These are phyloP conservation scores for Scutellaria baicalensis DNA, from an alignment of 257 asterid species.

Conservation along the genomic window DNA sequence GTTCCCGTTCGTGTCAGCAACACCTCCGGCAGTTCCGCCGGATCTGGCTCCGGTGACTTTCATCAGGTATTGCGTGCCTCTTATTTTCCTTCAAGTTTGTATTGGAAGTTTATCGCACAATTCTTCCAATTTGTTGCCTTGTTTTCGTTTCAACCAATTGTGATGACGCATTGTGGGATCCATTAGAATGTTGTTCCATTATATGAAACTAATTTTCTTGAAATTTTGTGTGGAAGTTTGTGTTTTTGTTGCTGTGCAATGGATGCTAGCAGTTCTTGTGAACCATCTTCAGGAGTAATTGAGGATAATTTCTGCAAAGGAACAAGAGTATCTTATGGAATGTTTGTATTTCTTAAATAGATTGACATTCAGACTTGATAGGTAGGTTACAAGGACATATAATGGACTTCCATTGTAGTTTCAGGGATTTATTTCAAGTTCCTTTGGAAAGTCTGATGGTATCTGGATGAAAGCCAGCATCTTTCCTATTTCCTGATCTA, in stretches of 20 bases:
- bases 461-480: background rate
- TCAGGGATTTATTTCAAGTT: background rate
- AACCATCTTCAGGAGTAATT: background rate
- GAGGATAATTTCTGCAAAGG: background rate
- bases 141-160: background rate
- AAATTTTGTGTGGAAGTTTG: too few species aligned
- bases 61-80: constrained; percentile 65
- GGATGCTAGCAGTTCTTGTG: background rate
- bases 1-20: constrained; percentile 95
- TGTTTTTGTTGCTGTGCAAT: too few species aligned
- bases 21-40: constrained; percentile 97
- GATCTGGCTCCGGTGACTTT: constrained; percentile 98
- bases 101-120: background rate
- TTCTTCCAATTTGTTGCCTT: background rate
- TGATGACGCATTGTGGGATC: background rate
- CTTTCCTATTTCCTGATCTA: background rate
- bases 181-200: background rate
- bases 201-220: too few species aligned
- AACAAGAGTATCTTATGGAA: background rate
- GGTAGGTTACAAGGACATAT: background rate
- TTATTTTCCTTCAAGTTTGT: background rate
- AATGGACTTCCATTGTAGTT: background rate
- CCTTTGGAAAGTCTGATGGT: background rate
- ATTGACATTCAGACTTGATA: background rate
- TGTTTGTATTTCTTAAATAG: background rate